Evolutionary conservation across 2,329 filamentous ascomycete species (phyloP), one percentile per base, ranked within the genome.

Genomic region (Tolypocladium sp.): DNA sequence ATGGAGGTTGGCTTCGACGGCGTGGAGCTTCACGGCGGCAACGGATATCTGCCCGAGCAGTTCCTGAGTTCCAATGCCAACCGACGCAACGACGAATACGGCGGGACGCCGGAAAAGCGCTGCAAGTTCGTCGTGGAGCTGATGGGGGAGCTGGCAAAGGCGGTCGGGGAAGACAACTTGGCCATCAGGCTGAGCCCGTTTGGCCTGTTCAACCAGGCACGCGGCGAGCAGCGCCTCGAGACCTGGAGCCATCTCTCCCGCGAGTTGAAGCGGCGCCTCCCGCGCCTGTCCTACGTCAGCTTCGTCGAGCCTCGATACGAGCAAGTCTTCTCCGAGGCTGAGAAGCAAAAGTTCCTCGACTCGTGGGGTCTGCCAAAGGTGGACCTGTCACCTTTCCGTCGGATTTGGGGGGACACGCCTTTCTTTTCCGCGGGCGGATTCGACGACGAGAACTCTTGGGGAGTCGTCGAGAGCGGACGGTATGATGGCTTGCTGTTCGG

Each of bases 351-450:
- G 37, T 79, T 80, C 63, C 71, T 83, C 4, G 59, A 70, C 33
- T 76, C 46, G 25, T 49, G 46, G 46, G 46, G 46, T 3, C 67
- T 82, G 7, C 55, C 68, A 8, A 67, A 76, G 3, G 74, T 81
- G 25, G 74, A 78, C 51, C 71, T 83, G 1, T 73, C 73, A 9
- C 59, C 70, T 3, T 82, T 83, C 64, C 77, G 80, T 25, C 63
- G 74, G 13, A 83, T 84, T 60, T 79, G 82, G 57, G 76, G 75
- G 2, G 68, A 72, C 7, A 80, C 81, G 0, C 81, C 81, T 0
- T 82, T 85, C 69, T 76, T 85, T 61, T 78, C 81, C 0, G 81
- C 79, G 0, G 82, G 82, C 7, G 82, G 82, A 0, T 85, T 78
- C 69, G 72, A 79, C 57, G 74, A 82, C 49, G 72, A 71, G 42